phyloP scores from a whole-genome alignment of 176 grass and related monocot genomes.

The Juncus effusus region DNA sequence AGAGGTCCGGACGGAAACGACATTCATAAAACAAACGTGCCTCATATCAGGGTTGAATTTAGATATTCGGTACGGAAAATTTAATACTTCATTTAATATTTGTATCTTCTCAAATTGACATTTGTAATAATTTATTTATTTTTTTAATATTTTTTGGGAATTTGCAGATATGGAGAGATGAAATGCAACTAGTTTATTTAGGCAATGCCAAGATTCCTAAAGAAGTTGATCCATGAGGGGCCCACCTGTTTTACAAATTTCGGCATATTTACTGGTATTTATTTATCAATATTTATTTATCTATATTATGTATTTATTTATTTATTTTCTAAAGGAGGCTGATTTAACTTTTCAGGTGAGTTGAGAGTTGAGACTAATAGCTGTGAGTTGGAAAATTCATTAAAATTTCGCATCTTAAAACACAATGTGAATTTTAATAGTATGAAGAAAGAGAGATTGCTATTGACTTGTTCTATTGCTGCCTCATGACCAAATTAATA shows the following conservation, averaged over 20 bases:
- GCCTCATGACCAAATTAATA: too few species aligned
- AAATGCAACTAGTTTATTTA: constrained; percentile 82
- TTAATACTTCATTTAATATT: background rate
- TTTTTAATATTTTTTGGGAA: background rate
- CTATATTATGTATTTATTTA: too few species aligned
- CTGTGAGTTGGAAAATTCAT: too few species aligned
- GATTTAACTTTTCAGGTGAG: too few species aligned
- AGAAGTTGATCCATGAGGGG: constrained; percentile 55
- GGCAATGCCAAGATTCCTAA: constrained; percentile 54
- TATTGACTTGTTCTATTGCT: too few species aligned
- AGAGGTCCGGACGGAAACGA: constrained; percentile 75
- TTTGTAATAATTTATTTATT: background rate
- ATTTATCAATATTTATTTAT: too few species aligned
- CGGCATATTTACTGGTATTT: too few species aligned
- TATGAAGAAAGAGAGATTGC: too few species aligned
- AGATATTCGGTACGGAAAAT: constrained; percentile 53
- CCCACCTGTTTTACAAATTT: background rate
- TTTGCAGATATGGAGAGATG: constrained; percentile 95
- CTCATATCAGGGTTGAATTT: constrained; percentile 89
- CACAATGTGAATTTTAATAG: too few species aligned
- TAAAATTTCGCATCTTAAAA: too few species aligned
- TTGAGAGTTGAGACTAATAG: too few species aligned
- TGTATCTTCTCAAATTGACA: constrained; percentile 1
- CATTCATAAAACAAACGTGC: constrained; percentile 90
- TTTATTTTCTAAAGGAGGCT: too few species aligned